Evolutionary conservation across 2,329 filamentous ascomycete genomes (phyloP).

Genomic region (Venturia pyrina): DNA sequence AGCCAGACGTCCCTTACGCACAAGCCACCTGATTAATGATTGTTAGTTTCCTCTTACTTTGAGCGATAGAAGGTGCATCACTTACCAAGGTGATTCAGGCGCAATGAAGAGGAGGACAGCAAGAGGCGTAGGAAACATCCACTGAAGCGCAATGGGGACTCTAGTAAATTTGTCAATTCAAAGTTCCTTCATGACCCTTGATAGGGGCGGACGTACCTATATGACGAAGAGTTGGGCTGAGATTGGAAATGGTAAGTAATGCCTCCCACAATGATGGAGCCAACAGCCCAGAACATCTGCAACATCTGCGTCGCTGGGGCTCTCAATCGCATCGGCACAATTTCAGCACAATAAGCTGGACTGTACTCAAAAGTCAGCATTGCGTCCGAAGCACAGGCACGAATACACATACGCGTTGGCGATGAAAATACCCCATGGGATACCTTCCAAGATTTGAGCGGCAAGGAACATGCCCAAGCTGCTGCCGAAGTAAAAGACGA

Average conservation of each 20-base stretch:
- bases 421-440: slow-evolving; percentile 40
- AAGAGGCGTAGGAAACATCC: slow-evolving; percentile 66
- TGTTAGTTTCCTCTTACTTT: no score
- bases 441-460: slow-evolving; percentile 38
- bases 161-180: not conserved
- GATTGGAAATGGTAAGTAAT: slow-evolving; percentile 59
- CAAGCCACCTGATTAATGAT: slow-evolving; percentile 44
- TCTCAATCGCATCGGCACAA: slow-evolving; percentile 61
- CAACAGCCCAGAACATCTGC: slow-evolving; percentile 68
- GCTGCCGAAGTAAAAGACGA: slow-evolving; percentile 41
- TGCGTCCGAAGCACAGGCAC: no score
- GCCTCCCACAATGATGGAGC: slow-evolving; percentile 61
- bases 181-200: not conserved
- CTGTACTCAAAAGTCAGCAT: no score
- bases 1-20: slow-evolving; percentile 52
- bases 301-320: slow-evolving; percentile 51
- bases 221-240: slow-evolving; percentile 57
- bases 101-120: slow-evolving; percentile 57
- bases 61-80: no score
- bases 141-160: slow-evolving; percentile 25
- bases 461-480: slow-evolving; percentile 33
- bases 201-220: slow-evolving; percentile 40
- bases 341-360: slow-evolving; percentile 40
- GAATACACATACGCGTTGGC: slow-evolving; percentile 26
- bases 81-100: slow-evolving; percentile 56